phyloP scores from a whole-genome alignment of 2,329 filamentous ascomycete species.

The Coniella lustricola region DNA sequence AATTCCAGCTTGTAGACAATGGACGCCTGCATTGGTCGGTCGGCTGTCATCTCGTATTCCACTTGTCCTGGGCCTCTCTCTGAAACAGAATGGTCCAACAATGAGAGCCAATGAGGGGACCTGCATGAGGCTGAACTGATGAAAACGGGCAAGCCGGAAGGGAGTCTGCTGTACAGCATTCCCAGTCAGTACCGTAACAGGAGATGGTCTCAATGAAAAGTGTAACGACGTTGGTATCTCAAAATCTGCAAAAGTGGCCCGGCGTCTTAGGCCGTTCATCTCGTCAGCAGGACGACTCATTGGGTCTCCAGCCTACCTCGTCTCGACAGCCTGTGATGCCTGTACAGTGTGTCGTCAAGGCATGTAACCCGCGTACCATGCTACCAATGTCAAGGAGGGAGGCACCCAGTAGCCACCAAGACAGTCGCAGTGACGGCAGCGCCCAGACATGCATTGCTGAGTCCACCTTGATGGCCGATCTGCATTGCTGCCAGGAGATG shows the following conservation, averaged over 20 bases:
- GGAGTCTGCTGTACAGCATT: background rate
- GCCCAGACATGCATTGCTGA: conserved; percentile 3
- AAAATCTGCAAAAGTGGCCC: background rate
- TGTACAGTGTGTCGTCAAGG: no score
- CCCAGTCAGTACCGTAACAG: background rate
- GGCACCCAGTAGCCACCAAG: background rate
- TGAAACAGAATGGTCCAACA: conserved; percentile 9
- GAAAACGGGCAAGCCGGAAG: background rate
- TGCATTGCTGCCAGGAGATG: conserved; percentile 1
- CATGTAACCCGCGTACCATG: no score
- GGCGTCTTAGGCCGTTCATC: background rate
- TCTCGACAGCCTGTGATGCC: no score
- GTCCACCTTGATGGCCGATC: background rate
- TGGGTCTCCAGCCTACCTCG: no score
- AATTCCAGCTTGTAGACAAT: background rate
- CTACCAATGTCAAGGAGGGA: no score
- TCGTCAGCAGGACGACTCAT: no score
- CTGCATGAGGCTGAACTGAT: background rate
- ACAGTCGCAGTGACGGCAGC: background rate
- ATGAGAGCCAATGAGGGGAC: conserved; percentile 3
- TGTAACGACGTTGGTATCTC: background rate
- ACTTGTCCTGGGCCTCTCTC: background rate
- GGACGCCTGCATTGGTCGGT: background rate
- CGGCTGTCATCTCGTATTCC: conserved; percentile 9
- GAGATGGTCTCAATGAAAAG: background rate